Evolutionary conservation across 2,329 filamentous ascomycete genomes (phyloP), one percentile per base, ranked within the genome.

Genomic region (Cryphonectria naterciae): DNA sequence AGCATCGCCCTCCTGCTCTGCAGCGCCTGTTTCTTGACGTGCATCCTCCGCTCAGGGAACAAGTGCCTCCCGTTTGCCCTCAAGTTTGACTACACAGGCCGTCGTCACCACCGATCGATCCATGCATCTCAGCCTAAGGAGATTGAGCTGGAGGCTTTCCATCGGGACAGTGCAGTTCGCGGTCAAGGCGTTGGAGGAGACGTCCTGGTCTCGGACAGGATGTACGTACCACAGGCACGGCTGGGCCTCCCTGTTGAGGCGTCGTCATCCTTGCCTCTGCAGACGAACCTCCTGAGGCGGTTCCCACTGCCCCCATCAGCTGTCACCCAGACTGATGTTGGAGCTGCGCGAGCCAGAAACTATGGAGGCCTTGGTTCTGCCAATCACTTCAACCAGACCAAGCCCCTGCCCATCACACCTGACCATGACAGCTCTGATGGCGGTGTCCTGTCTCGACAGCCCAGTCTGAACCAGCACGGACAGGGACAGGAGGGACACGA

Each of bases 71-170:
- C 39, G 8, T 61, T 43, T 19, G 54, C 28, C 54, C 54, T 58
- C 54, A 58, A 32, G 28, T 19, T 58, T 8, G 54, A 19, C 25
- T 32, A 58, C 28, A 32, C 54, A 13, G 54, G 54, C 46, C 46
- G 46, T 22, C 46, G 22, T 22, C 46, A n/a, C 7, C 13, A 25
- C 7, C 41, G 37, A 8, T 22, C 25, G 8, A 2, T 15, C 17
- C 28, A 37, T 15, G 22, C 68, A 35, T 28, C 67, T 64, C 56
- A 41, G 3, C 43, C 56, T 58, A 43, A 70, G 49, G 70, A 67
- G 7, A 41, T 67, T 8, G 70, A 72, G 64, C 22, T 72, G 19
- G 63, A 35, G 2, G 7, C 63, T 15, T 8, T 70, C 1, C 22
- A 6, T 25, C 58, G 56, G 5, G 22, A 22, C 4, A 52, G 35